Percentiles rank a stretch among this genome's conserved stretches.
These are phyloP conservation scores for Ambrosia hybrid DNA, from an alignment of 140 eudicot genomes.

Conservation along the genomic window DNA sequence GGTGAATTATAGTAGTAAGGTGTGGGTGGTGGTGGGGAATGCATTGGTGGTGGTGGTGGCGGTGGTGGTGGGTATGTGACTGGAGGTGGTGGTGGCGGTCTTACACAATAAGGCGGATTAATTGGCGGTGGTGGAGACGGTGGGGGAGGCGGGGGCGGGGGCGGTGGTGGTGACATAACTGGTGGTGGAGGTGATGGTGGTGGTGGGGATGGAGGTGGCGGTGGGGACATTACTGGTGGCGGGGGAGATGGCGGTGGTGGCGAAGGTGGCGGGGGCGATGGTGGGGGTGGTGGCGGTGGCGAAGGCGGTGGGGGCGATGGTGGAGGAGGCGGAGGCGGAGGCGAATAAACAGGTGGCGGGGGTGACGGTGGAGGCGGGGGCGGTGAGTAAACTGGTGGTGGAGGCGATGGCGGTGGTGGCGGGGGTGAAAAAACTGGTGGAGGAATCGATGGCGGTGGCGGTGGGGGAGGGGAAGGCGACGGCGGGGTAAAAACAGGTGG, in stretches of 20 bases:
- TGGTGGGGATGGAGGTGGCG: constrained; percentile 34
- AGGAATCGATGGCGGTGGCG: constrained; percentile 35
- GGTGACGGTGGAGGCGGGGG: constrained; percentile 45
- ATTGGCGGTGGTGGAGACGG: constrained; percentile 27
- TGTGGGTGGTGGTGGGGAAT: constrained; percentile 36
- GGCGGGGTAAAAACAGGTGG: constrained; percentile 46
- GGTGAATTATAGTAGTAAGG: constrained; percentile 42
- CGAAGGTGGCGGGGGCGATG: constrained; percentile 42
- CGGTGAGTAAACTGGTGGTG: constrained; percentile 41
- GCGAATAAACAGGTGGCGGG: constrained; percentile 31
- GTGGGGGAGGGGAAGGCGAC: constrained; percentile 42
- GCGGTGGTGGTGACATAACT: constrained; percentile 22
- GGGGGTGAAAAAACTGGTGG: constrained; percentile 34
- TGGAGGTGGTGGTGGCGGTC: constrained; percentile 53
- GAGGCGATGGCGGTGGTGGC: constrained; percentile 42
- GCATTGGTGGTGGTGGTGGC: constrained; percentile 38
- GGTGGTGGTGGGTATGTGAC: constrained; percentile 47
- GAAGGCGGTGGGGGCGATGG: constrained; percentile 49
- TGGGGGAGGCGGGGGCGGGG: constrained; percentile 37
- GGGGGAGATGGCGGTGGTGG: constrained; percentile 41
- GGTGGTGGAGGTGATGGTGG: constrained; percentile 40
- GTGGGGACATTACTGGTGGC: constrained; percentile 22
- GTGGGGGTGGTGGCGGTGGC: constrained; percentile 35
- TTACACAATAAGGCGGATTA: constrained; percentile 43
- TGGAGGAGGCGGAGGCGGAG: constrained; percentile 31